A percentile compares a stretch with the other conserved stretches of the same genome.
These are phyloP conservation scores for Phytopythium cucurbitacearum DNA, from an alignment of 352 stramenopile genomes.

Conservation along the genomic window DNA sequence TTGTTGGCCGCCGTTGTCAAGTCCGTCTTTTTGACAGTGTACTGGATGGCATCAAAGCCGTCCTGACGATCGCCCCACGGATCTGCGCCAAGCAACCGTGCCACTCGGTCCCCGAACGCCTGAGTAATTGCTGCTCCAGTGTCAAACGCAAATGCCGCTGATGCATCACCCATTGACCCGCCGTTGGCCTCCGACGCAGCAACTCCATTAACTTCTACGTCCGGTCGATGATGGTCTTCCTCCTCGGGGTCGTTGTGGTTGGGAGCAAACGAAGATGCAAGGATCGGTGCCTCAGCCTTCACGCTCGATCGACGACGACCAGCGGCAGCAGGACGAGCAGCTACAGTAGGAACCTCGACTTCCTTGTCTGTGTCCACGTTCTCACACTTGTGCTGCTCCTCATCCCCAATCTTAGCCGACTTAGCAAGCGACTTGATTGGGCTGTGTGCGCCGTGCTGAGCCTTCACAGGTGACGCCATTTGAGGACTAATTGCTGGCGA, in stretches of 20 bases:
- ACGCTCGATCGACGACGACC: neutral
- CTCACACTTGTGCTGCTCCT: too few relatives aligned
- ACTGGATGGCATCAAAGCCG: conserved; percentile 68
- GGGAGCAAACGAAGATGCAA: conserved; percentile 37
- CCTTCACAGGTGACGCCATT: too few relatives aligned
- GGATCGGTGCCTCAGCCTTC: conserved; percentile 43
- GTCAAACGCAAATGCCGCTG: conserved; percentile 35
- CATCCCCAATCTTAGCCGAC: too few relatives aligned
- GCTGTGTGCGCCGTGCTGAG: too few relatives aligned
- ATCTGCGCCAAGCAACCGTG: conserved; percentile 57
- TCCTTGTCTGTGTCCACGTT: too few relatives aligned
- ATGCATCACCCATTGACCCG: conserved; percentile 5
- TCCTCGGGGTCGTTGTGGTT: conserved; percentile 5
- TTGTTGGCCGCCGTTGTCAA: conserved; percentile 27
- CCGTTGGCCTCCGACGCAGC: neutral
- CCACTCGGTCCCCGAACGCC: conserved; percentile 68
- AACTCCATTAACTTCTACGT: conserved; percentile 1
- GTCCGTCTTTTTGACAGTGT: conserved; percentile 62
- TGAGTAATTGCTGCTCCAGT: conserved; percentile 61
- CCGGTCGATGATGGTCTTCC: conserved; percentile 6
- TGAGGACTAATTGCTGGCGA: too few relatives aligned
- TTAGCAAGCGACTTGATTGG: too few relatives aligned
- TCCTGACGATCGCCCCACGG: conserved; percentile 80
- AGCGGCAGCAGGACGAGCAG: neutral
- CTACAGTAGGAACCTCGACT: too few relatives aligned